A percentile compares a stretch with the other conserved stretches of the same genome.
Conservation (phyloP, 2,329 filamentous ascomycete genomes). For the Ambrosiella cleistominuta region DNA sequence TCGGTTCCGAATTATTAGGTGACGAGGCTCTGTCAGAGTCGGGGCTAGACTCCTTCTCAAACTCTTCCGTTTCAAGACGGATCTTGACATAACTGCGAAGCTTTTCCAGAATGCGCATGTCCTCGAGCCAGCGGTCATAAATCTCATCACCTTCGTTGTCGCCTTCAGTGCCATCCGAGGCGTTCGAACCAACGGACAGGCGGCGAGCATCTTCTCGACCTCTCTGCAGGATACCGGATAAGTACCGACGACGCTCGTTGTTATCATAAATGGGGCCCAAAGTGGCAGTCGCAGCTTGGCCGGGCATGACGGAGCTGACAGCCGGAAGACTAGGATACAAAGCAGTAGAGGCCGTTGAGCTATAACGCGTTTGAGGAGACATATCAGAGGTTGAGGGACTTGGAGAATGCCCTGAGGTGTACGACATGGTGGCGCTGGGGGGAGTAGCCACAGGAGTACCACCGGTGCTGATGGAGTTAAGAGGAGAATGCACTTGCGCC, state of each 20-base stretch:
- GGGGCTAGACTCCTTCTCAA: conserved; percentile 22
- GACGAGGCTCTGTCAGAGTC: conserved; percentile 15
- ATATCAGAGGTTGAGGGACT: conserved; percentile 52
- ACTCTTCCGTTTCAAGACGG: conserved; percentile 40
- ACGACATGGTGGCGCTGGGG: conserved; percentile 57
- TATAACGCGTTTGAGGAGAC: conserved; percentile 46
- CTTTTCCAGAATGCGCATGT: conserved; percentile 46
- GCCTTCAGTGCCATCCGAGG: conserved; percentile 33
- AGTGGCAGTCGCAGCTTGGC: conserved; percentile 51
- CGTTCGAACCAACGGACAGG: conserved; percentile 27
- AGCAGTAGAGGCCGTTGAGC: conserved; percentile 39
- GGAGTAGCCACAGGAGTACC: conserved; percentile 65
- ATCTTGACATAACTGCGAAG: conserved; percentile 40
- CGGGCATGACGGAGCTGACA: conserved; percentile 50
- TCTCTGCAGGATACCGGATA: conserved; percentile 48
- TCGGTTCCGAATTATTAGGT: neutral
- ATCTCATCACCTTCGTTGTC: conserved; percentile 41
- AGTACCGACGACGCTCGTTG: conserved; percentile 42
- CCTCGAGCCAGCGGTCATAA: conserved; percentile 48
- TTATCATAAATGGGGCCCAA: conserved; percentile 50
- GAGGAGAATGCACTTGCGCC: conserved; percentile 42
- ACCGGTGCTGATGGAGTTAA: conserved; percentile 39
- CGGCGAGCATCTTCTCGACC: conserved; percentile 26
- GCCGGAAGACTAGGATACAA: conserved; percentile 58
- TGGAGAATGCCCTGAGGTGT: conserved; percentile 61